Evolutionary conservation across 1,284 basidiomycete genomes (phyloP), one percentile per base, ranked within the genome.

Genomic region (Exobasidium rhododendri): DNA sequence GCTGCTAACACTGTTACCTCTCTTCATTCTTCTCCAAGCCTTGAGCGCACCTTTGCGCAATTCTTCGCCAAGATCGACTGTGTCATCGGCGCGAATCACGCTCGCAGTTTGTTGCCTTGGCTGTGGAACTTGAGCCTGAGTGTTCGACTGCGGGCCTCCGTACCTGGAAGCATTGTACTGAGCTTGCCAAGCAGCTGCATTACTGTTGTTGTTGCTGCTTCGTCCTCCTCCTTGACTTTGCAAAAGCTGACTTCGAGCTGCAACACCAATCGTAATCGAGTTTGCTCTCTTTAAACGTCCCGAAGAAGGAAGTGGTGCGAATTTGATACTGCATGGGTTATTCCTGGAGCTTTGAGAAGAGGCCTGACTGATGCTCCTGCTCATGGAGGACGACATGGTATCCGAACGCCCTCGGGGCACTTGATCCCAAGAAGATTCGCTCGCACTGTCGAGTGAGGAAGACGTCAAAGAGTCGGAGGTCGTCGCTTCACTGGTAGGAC

Each of bases 241-340:
- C n/a, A 76, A 59, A 7, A 76, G 60, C 14, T 76, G 74, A n/a
- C 66, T 65, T 14, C 74, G 68, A 28, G 74, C 73, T 10, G 73
- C 74, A 4, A 76, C 71, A 26, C 74, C 74, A 49, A 76, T 76
- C 29, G 73, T 75, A 64, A 76, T 75, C 11, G 73, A 75, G 40
- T 75, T 76, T 56, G 74, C 73, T 45, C 74, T 66, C 31, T 76
- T 73, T 35, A 74, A 53, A 0, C 74, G 58, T 0, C 74, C 74
- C 0, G 69, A 70, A 3, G 64, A 53, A 40, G 74, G 74, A 10
- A 76, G 63, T 3, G 74, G 74, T 22, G 65, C 66, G 47, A 76
- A 76, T 32, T 70, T 67, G 73, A 76, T 76, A 17, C 35, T 26
- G 70, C 68, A 26, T 60, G 63, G 20, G 63, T 47, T 35, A n/a